Evolutionary conservation across 2,329 filamentous ascomycete species (phyloP).

Genomic region (Purpureocillium lavendulum): DNA sequence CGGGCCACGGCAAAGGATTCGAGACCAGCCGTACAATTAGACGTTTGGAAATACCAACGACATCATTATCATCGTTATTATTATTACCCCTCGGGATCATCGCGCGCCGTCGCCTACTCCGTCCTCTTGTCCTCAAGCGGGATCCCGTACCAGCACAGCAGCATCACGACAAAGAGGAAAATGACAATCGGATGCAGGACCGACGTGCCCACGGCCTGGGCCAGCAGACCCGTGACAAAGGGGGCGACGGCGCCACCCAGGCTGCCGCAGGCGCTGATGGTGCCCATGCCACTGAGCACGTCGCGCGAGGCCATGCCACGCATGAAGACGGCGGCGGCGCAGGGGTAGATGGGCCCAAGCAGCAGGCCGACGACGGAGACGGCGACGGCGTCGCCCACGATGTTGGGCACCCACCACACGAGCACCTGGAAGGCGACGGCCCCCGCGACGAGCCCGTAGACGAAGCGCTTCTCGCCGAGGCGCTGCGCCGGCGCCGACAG

Average conservation of each 20-base stretch:
- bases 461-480: slow-evolving; percentile 63
- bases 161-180: slow-evolving; percentile 55
- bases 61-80: background rate
- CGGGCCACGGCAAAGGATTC: no score
- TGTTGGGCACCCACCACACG: slow-evolving; percentile 69
- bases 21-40: no score
- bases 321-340: slow-evolving; percentile 56
- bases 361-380: slow-evolving; percentile 65
- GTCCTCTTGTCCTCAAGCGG: slow-evolving; percentile 50
- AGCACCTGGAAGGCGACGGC: slow-evolving; percentile 64
- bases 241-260: slow-evolving; percentile 60
- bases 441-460: slow-evolving; percentile 53
- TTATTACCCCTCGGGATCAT: background rate
- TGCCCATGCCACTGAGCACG: slow-evolving; percentile 54
- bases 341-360: slow-evolving; percentile 73
- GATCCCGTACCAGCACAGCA: slow-evolving; percentile 54
- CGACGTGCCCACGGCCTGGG: slow-evolving; percentile 53
- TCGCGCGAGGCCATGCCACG: slow-evolving; percentile 49
- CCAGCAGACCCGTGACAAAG: slow-evolving; percentile 56
- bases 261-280: slow-evolving; percentile 62
- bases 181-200: slow-evolving; percentile 62
- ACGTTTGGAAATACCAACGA: no score
- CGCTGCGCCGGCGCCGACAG: slow-evolving; percentile 58
- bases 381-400: slow-evolving; percentile 61
- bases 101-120: slow-evolving; percentile 29